These are phyloP conservation scores for Ascochyta lentis DNA, from an alignment of 2,329 filamentous ascomycete genomes.

Conservation along the genomic window DNA sequence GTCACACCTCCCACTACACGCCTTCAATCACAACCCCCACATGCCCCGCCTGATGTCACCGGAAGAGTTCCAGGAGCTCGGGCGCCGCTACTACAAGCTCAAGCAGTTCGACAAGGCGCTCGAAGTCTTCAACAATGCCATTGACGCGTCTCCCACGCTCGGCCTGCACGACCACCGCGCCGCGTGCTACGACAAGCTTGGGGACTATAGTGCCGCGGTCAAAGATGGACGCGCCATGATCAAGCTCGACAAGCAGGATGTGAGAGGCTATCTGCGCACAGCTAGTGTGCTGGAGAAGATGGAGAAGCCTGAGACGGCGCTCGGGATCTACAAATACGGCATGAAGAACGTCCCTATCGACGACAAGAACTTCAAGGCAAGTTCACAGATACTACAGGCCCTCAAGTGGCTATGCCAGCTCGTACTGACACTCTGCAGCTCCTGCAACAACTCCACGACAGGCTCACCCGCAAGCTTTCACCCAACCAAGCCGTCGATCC, in stretches of 20 bases:
- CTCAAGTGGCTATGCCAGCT: no score
- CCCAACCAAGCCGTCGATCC: conserved; percentile 58
- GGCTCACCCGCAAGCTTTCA: conserved; percentile 52
- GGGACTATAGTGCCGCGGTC: conserved; percentile 58
- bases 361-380: conserved; percentile 41
- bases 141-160: conserved; percentile 36
- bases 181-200: conserved; percentile 62
- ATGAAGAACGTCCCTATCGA: conserved; percentile 58
- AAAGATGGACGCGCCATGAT: conserved; percentile 66
- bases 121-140: conserved; percentile 43
- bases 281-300: conserved; percentile 57
- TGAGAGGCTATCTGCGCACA: conserved; percentile 65
- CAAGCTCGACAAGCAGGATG: conserved; percentile 56
- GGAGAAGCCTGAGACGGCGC: conserved; percentile 59
- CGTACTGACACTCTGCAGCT: conserved; percentile 30
- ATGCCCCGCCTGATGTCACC: conserved; percentile 43
- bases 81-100: conserved; percentile 44
- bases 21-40: background rate
- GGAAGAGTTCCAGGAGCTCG: conserved; percentile 47
- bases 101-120: conserved; percentile 46
- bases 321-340: conserved; percentile 65
- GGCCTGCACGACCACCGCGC: conserved; percentile 62
- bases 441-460: conserved; percentile 56
- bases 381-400: background rate
- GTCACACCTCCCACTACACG: background rate